Evolutionary conservation across 306 rosid genomes (phyloP).

Genomic region (Comarum palustre): DNA sequence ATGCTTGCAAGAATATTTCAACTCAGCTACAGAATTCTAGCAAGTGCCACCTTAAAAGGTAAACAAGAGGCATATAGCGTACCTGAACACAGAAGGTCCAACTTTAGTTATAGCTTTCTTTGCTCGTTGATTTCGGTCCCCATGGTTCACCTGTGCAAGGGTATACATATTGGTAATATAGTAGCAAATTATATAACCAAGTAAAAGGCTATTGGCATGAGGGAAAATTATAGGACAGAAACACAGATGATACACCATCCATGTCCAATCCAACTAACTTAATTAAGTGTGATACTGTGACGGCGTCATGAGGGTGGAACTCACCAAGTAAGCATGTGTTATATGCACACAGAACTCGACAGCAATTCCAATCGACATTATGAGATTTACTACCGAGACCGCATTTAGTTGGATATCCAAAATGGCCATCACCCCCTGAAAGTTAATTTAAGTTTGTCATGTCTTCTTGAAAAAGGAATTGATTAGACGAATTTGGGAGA

Average conservation of each 20-base stretch:
- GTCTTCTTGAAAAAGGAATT: not conserved
- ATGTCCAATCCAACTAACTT: not conserved
- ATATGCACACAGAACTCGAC: conserved; percentile 96
- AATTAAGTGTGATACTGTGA: not conserved
- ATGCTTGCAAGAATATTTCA: conserved; percentile 13
- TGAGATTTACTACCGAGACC: conserved; percentile 86
- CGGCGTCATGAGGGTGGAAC: conserved; percentile 28
- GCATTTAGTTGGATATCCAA: conserved; percentile 89
- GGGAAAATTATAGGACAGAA: too few species aligned
- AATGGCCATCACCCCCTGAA: conserved; percentile 97
- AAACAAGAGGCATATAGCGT: conserved; percentile 24
- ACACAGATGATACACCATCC: not conserved
- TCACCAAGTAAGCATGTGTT: conserved; percentile 85
- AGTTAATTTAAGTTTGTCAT: conserved; percentile 25
- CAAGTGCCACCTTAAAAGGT: conserved; percentile 8
- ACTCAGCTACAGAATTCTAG: conserved; percentile 8
- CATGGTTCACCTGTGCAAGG: conserved; percentile 60
- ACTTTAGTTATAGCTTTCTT: conserved; percentile 72
- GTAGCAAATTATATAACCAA: conserved; percentile 18
- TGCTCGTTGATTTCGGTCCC: conserved; percentile 74
- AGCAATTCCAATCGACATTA: conserved; percentile 93
- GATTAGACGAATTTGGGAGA: not conserved
- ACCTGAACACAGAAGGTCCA: conserved; percentile 99
- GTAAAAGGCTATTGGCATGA: conserved; percentile 3
- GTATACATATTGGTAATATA: conserved; percentile 18